Evolutionary conservation across 2,329 filamentous ascomycete genomes (phyloP), one percentile per base, ranked within the genome.

Genomic region (Emericellopsis atlantica): DNA sequence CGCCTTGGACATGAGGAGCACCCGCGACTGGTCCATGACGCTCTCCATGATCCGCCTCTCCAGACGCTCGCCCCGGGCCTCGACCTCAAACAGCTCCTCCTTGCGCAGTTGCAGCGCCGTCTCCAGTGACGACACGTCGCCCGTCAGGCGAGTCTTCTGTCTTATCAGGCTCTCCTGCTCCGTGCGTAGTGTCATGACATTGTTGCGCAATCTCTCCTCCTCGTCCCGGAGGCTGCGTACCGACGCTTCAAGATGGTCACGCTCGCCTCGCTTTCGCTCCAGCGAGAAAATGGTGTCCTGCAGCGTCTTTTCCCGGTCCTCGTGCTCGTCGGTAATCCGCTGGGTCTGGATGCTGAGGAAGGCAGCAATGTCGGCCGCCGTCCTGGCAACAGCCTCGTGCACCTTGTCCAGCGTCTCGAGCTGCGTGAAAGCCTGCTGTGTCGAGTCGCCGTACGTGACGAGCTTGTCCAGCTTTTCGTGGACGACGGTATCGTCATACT

Each of bases 1-100:
- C 4, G 74, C 65, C 64, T 85, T 81, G 49, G 78, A 69, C 67
- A 92, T 84, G 43, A 96, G 74, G n/a, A 95, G 71, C 22, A 90
- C 80, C 6, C 90, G 83, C 16, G 90, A 95, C 57, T 96, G 90
- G 51, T 96, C 89, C 65, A 98, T 93, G 46, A 96, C 86, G 22
- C 90, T 89, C 49, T 96, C 90, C 26, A 98, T 67, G 49, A 98
- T 95, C 22, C 92, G 81, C 40, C 89, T 84, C 64, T 98, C 92
- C 21, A 98, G 70, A 4, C 79, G 76, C 57, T 95, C 88, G 3
- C 90, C 92, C 46, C 90, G 84, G 10, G 74, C 69, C 57, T 96
- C 90, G 84, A 98, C 95, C 22, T 84, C 74, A 36, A 86, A 79
- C 44, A 98, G 76, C 62, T 96, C 92, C 50, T 96, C 90, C 36